A percentile compares a stretch with the other conserved stretches of the same genome.
These are phyloP conservation scores for Globisporangium irregulare DNA, from an alignment of 352 stramenopile species.

Conservation along the genomic window DNA sequence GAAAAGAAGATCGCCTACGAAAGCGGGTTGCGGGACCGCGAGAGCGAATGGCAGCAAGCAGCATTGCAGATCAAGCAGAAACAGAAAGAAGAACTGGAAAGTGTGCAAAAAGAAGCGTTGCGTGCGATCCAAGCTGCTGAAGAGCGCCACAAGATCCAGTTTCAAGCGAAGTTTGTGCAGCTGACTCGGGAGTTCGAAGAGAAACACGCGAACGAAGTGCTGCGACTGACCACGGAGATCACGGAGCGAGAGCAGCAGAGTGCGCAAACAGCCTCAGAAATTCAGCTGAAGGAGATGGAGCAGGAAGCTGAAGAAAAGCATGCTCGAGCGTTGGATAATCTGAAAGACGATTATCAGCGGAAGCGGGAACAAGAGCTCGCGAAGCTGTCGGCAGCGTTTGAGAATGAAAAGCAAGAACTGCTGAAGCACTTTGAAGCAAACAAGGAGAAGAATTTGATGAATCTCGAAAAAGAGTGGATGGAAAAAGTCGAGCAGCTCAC, in stretches of 20 bases:
- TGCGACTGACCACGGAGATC: conserved; percentile 22
- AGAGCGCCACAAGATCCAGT: conserved; percentile 52
- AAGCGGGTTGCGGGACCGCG: conserved; percentile 59
- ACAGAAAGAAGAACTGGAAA: conserved; percentile 65
- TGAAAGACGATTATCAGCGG: conserved; percentile 6
- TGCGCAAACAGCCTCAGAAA: conserved; percentile 21
- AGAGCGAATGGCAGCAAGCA: conserved; percentile 75
- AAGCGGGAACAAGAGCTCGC: conserved; percentile 17
- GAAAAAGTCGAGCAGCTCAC: conserved; percentile 14
- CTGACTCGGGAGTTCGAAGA: conserved; percentile 35
- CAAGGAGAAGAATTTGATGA: conserved; percentile 14
- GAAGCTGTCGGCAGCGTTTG: conserved; percentile 14
- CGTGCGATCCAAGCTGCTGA: conserved; percentile 62
- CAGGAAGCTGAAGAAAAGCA: conserved; percentile 17
- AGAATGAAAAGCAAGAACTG: conserved; percentile 20
- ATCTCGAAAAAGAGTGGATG: conserved; percentile 29
- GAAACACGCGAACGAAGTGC: conserved; percentile 21
- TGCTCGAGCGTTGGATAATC: not conserved
- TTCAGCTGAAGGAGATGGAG: conserved; percentile 21
- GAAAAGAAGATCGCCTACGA: conserved; percentile 66
- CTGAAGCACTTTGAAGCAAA: conserved; percentile 5
- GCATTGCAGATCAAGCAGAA: conserved; percentile 68
- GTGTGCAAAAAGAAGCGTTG: conserved; percentile 57
- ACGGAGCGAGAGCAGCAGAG: conserved; percentile 24
- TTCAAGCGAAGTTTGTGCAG: conserved; percentile 34